A percentile compares a stretch with the other conserved stretches of the same genome.
Conservation (phyloP, 257 asterid genomes). For the Agastache rugosa region DNA sequence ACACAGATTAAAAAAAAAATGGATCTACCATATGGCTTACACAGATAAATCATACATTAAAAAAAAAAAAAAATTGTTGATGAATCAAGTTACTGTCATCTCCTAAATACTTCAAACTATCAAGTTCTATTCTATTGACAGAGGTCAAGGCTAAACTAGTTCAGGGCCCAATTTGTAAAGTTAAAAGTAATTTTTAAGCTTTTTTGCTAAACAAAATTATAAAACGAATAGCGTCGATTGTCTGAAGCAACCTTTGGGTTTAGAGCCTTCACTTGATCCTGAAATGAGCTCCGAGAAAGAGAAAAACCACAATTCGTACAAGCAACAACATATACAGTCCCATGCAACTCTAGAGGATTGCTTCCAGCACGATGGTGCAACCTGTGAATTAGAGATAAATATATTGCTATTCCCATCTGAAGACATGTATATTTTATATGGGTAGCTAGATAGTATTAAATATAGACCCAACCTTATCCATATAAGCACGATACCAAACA, state of each 20-base stretch:
- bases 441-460: background rate
- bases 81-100: background rate
- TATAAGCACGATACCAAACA: constrained; percentile 1
- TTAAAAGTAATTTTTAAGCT: constrained; percentile 7
- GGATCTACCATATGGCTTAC: background rate
- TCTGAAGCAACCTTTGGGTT: constrained; percentile 75
- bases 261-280: constrained; percentile 87
- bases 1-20: background rate
- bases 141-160: constrained; percentile 23
- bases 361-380: constrained; percentile 97
- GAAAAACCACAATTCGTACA: constrained; percentile 87
- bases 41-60: background rate
- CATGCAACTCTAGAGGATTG: constrained; percentile 95
- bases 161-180: background rate
- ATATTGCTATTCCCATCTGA: constrained; percentile 15
- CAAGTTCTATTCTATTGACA: background rate
- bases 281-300: constrained; percentile 74
- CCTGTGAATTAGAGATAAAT: constrained; percentile 49
- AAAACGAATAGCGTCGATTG: background rate
- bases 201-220: background rate
- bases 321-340: constrained; percentile 83
- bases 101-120: background rate
- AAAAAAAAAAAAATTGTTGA: background rate
- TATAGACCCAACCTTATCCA: background rate
- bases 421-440: constrained; percentile 10